phyloP scores from a whole-genome alignment of 768 basidiomycete species.

The Pulveroboletus sp. region DNA sequence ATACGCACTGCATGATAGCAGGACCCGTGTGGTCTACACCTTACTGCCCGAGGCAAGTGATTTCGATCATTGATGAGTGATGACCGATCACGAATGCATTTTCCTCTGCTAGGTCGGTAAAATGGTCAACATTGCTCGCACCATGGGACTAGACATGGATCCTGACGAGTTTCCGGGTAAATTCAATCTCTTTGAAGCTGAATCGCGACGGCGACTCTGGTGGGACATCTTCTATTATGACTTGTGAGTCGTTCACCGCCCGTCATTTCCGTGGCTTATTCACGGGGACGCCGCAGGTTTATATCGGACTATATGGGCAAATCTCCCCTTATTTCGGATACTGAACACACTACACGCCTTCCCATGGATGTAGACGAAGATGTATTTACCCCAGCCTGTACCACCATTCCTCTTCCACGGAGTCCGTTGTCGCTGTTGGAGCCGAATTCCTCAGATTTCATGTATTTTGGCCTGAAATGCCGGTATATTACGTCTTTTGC shows the following conservation, averaged over 20 bases:
- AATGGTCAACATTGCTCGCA: constrained; percentile 60
- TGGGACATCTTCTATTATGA: constrained; percentile 81
- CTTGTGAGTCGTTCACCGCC: constrained; percentile 45
- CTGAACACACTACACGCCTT: constrained; percentile 50
- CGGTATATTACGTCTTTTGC: constrained; percentile 37
- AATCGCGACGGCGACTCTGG: constrained; percentile 58
- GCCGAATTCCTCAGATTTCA: constrained; percentile 33
- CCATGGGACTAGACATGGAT: constrained; percentile 58
- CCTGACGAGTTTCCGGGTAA: constrained; percentile 48
- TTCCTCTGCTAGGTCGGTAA: constrained; percentile 50
- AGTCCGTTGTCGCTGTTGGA: constrained; percentile 22
- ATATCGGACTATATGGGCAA: constrained; percentile 64
- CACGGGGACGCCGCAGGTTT: constrained; percentile 42
- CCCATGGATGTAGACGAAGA: constrained; percentile 57
- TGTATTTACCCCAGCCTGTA: constrained; percentile 44
- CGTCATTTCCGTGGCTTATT: constrained; percentile 7
- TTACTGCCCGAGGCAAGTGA: constrained; percentile 26
- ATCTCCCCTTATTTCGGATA: constrained; percentile 52
- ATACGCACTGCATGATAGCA: constrained; percentile 50
- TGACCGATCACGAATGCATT: constrained; percentile 9
- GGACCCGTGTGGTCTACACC: constrained; percentile 36
- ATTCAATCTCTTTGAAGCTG: constrained; percentile 47
- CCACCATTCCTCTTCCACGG: constrained; percentile 38
- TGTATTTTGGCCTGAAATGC: constrained; percentile 55
- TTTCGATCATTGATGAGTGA: constrained; percentile 27